Evolutionary conservation across 2,329 filamentous ascomycete genomes (phyloP).

Genomic region (Corynespora cassiicola): DNA sequence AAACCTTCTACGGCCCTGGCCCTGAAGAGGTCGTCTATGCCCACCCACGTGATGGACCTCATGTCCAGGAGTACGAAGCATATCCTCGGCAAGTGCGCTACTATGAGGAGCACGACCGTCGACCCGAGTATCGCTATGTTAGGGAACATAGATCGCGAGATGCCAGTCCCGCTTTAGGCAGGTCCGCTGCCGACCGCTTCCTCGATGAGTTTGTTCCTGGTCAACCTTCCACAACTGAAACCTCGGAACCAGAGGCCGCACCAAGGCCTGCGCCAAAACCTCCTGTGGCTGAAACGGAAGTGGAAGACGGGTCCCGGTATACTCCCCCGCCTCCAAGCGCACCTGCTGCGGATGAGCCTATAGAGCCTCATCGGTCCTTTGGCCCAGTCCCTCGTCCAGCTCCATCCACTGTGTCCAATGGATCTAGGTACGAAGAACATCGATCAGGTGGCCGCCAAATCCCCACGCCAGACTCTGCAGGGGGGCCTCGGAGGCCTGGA

Average conservation of each 20-base stretch:
- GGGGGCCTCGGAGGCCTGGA: slow-evolving; percentile 28
- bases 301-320: slow-evolving; percentile 36
- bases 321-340: slow-evolving; percentile 33
- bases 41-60: slow-evolving; percentile 33
- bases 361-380: slow-evolving; percentile 19
- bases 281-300: slow-evolving; percentile 22
- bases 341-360: slow-evolving; percentile 19
- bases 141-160: slow-evolving; percentile 29
- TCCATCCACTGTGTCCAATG: slow-evolving; percentile 40
- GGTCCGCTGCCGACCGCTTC: slow-evolving; percentile 43
- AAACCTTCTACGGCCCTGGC: slow-evolving; percentile 33
- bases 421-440: slow-evolving; percentile 38
- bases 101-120: slow-evolving; percentile 29
- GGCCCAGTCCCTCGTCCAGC: slow-evolving; percentile 26
- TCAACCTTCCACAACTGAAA: slow-evolving; percentile 21
- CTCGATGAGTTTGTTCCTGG: slow-evolving; percentile 38
- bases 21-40: slow-evolving; percentile 34
- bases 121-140: slow-evolving; percentile 28
- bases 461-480: slow-evolving; percentile 32
- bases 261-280: slow-evolving; percentile 21
- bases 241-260: slow-evolving; percentile 14
- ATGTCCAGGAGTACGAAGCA: slow-evolving; percentile 32
- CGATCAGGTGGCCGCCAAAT: slow-evolving; percentile 27
- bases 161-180: slow-evolving; percentile 25
- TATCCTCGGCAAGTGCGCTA: slow-evolving; percentile 36